Percentiles rank a stretch among this genome's conserved stretches.
Conservation (phyloP, 2,329 filamentous ascomycete genomes). For the Fusarium sp. region DNA sequence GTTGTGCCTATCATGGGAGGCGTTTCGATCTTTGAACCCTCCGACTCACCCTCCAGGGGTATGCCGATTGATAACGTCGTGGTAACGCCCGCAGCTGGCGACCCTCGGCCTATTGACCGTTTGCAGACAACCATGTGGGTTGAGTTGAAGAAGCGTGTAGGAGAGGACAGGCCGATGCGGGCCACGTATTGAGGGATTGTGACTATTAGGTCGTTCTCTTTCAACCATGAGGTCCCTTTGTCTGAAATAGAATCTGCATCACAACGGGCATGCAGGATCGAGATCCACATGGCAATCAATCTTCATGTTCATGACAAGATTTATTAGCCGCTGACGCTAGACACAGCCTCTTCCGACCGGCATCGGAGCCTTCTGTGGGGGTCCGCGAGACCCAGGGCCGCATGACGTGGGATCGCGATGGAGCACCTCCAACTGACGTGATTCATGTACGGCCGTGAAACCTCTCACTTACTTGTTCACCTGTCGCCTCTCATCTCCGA, state of each 20-base stretch:
- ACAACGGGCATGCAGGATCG: too few relatives aligned
- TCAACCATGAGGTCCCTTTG: too few relatives aligned
- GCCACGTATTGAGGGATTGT: too few relatives aligned
- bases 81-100: too few relatives aligned
- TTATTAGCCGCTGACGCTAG: not conserved
- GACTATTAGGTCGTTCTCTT: too few relatives aligned
- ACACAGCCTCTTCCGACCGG: slow-evolving; percentile 20
- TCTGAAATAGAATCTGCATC: too few relatives aligned
- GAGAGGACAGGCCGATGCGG: too few relatives aligned
- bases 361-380: slow-evolving; percentile 33
- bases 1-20: slow-evolving; percentile 28
- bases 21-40: slow-evolving; percentile 22
- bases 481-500: not conserved
- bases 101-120: not conserved
- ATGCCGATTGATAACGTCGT: not conserved
- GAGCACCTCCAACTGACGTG: slow-evolving; percentile 34
- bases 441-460: slow-evolving; percentile 16
- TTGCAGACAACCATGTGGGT: not conserved
- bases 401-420: slow-evolving; percentile 44
- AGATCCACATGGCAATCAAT: too few relatives aligned
- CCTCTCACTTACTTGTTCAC: not conserved
- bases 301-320: not conserved
- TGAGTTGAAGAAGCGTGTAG: slow-evolving; percentile 2
- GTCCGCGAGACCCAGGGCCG: slow-evolving; percentile 23
- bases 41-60: not conserved